Evolutionary conservation across 2,329 filamentous ascomycete genomes (phyloP).

Genomic region (Rutstroemia sydowiana): DNA sequence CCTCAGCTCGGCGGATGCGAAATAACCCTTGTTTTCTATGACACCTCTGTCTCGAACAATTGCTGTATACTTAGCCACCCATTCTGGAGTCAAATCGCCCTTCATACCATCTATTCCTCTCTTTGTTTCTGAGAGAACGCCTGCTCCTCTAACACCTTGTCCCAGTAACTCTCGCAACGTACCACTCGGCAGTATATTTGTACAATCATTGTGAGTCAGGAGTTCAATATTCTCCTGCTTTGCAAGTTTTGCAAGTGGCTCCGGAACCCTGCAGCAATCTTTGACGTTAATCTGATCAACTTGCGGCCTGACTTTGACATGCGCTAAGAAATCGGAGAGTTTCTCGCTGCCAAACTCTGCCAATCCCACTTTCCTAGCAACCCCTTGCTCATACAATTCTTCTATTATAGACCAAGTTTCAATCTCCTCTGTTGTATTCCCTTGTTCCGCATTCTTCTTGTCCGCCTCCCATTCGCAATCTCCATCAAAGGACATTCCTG

Average conservation of each 20-base stretch:
- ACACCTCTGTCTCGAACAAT: conserved; percentile 90
- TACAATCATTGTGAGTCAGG: conserved; percentile 89
- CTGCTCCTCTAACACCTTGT: conserved; percentile 62
- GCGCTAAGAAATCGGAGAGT: background rate
- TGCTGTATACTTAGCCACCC: conserved; percentile 96
- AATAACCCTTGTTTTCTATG: conserved; percentile 97
- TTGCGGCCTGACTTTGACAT: conserved; percentile 56
- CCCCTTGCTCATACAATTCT: conserved; percentile 59
- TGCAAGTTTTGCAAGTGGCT: conserved; percentile 76
- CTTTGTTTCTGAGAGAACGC: conserved; percentile 54
- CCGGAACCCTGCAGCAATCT: conserved; percentile 93
- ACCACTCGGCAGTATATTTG: conserved; percentile 78
- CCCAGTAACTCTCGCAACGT: conserved; percentile 80
- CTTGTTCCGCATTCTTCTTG: conserved; percentile 52
- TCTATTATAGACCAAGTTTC: conserved; percentile 68
- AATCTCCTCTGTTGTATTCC: conserved; percentile 60
- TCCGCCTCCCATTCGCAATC: conserved; percentile 77
- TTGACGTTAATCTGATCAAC: conserved; percentile 96
- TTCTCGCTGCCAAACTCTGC: conserved; percentile 72
- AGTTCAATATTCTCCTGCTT: conserved; percentile 77
- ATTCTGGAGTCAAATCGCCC: conserved; percentile 78
- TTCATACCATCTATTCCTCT: conserved; percentile 49
- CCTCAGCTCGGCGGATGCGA: conserved; percentile 71
- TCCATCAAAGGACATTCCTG: conserved; percentile 87
- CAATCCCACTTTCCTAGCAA: conserved; percentile 71